Conservation (phyloP, 805 yeast genomes). For the Starmerella sirachaensis region DNA sequence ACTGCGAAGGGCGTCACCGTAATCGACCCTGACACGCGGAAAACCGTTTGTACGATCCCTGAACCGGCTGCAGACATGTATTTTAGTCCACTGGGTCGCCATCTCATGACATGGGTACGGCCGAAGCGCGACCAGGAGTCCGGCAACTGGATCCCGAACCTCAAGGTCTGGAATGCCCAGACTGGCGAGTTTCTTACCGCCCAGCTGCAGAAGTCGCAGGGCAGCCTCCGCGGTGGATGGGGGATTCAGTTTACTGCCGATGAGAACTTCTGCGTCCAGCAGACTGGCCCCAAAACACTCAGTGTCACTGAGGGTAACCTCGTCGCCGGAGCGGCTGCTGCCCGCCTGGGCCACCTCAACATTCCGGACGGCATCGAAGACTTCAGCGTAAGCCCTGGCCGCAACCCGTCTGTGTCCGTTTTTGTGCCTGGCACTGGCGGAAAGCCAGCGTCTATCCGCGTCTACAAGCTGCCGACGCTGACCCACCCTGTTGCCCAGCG, state of each 20-base stretch:
- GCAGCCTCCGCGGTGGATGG: slow-evolving; percentile 49
- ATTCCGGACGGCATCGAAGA: slow-evolving; percentile 41
- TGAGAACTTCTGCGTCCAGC: slow-evolving; percentile 56
- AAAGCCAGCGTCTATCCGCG: slow-evolving; percentile 77
- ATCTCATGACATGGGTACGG: slow-evolving; percentile 78
- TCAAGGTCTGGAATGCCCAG: slow-evolving; percentile 56
- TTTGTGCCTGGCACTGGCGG: slow-evolving; percentile 80
- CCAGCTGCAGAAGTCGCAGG: slow-evolving; percentile 70
- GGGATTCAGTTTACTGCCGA: slow-evolving; percentile 74
- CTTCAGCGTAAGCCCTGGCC: slow-evolving; percentile 73
- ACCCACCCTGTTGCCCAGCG: slow-evolving; percentile 71
- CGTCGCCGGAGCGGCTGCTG: slow-evolving; percentile 18
- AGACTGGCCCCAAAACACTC: slow-evolving; percentile 41
- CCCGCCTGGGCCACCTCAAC: slow-evolving; percentile 48
- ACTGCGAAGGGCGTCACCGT: slow-evolving; percentile 50
- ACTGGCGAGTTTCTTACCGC: slow-evolving; percentile 40
- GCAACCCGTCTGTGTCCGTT: slow-evolving; percentile 78
- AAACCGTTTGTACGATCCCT: slow-evolving; percentile 37
- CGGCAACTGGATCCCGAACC: slow-evolving; percentile 69
- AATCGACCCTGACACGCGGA: slow-evolving; percentile 44
- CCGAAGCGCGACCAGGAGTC: slow-evolving; percentile 58
- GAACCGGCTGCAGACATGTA: slow-evolving; percentile 64
- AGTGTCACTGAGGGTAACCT: slow-evolving; percentile 49
- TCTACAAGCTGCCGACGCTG: slow-evolving; percentile 68
- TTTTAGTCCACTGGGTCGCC: slow-evolving; percentile 82